phyloP scores from a whole-genome alignment of 352 stramenopile species.

The Discostella stelligera region DNA sequence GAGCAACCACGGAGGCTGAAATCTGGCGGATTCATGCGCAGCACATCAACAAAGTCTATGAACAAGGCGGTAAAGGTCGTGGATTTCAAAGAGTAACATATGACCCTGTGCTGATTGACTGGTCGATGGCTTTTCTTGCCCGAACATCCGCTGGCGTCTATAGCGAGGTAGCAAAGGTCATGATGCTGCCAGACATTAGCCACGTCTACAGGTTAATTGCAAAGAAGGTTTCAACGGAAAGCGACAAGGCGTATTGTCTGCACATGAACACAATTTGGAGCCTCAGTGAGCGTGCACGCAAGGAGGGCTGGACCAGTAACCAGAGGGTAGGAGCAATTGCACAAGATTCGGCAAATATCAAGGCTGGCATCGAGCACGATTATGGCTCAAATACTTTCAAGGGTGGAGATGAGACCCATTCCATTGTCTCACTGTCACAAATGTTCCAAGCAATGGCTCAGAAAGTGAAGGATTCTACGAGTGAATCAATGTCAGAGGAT shows the following conservation, averaged over 20 bases:
- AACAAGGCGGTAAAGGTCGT: background rate
- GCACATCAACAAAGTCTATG: slow-evolving; percentile 3
- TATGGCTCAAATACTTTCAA: slow-evolving; percentile 4
- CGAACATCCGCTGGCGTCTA: slow-evolving; percentile 10
- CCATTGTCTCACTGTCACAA: slow-evolving; percentile 5
- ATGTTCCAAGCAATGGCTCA: slow-evolving; percentile 7
- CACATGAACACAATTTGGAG: slow-evolving; percentile 10
- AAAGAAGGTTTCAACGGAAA: slow-evolving; percentile 3
- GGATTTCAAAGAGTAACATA: background rate
- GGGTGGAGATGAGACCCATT: slow-evolving; percentile 13
- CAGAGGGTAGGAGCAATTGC: slow-evolving; percentile 3
- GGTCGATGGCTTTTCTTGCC: slow-evolving; percentile 20
- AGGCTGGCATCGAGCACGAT: slow-evolving; percentile 14
- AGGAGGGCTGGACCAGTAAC: slow-evolving; percentile 1
- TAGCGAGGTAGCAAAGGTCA: slow-evolving; percentile 23
- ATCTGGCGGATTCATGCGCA: background rate
- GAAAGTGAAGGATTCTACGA: slow-evolving; percentile 16
- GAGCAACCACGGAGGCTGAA: background rate
- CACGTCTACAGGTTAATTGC: slow-evolving; percentile 13
- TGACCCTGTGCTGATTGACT: slow-evolving; percentile 4
- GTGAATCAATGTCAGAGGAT: slow-evolving; percentile 2
- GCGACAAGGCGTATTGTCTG: slow-evolving; percentile 5
- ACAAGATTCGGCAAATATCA: slow-evolving; percentile 13
- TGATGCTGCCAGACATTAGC: slow-evolving; percentile 14
- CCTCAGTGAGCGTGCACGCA: background rate